Percentiles rank a stretch among this genome's conserved stretches.
phyloP scores from a whole-genome alignment of 2,329 filamentous ascomycete species.

The Sporothrix mexicana region DNA sequence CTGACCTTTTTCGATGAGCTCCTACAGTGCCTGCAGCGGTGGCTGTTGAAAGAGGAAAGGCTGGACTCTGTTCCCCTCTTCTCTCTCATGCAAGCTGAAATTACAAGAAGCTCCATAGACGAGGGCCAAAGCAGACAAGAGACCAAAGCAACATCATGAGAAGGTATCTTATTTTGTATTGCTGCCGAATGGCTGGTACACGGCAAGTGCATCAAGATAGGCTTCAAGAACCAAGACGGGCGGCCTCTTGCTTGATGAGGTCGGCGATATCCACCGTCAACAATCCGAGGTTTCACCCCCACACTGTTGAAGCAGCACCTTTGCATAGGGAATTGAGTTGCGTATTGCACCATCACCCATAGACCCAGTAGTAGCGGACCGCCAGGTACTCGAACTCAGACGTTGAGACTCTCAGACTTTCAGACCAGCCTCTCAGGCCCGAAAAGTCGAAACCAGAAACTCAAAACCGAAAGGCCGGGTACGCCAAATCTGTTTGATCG shows the following conservation, averaged over 20 bases:
- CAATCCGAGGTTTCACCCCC: background rate
- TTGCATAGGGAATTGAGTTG: background rate
- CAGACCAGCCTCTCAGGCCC: background rate
- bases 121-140: background rate
- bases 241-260: conserved; percentile 9
- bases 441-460: background rate
- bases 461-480: conserved; percentile 11
- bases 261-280: background rate
- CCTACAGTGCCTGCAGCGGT: background rate
- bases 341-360: background rate
- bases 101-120: background rate
- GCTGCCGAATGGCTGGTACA: background rate
- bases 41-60: background rate
- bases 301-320: background rate
- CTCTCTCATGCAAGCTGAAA: conserved; percentile 15
- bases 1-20: background rate
- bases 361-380: conserved; percentile 1
- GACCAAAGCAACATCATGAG: background rate
- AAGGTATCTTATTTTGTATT: background rate
- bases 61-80: background rate
- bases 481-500: conserved; percentile 21
- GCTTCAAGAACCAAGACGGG: background rate
- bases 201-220: background rate
- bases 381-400: background rate
- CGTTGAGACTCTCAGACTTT: background rate